Base-by-base conservation (phyloP, 192 early-diverging fungal species). In the Podila horticola region DNA sequence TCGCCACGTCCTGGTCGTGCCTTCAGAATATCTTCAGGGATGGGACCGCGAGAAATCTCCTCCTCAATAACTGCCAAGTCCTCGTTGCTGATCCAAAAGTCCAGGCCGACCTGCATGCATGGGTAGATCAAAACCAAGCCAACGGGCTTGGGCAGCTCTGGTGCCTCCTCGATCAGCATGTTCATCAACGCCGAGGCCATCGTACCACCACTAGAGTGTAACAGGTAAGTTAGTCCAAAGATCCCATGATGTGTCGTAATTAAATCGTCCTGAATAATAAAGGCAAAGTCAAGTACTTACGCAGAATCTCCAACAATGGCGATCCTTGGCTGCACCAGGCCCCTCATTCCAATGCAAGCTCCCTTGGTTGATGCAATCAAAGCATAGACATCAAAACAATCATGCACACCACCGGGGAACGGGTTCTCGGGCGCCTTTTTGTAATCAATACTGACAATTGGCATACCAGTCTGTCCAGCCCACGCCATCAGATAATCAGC, bases 391-490 rank as follows among this genome's bases (percentile, higher is more conserved):
- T 95, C 96, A 84, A 94, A 97, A 75, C 95, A 96, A 74, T 99
- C 95, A 64, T 97, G 91, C 26, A 97, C 75, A 0, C 92, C 94
- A 60, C 89, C 94, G 2, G 97, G 97, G 72, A 95, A 99, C n/a
- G 97, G 97, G 62, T 89, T 90, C 82, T 98, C 97, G 41, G 96
- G 97, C 9, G 96, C 95, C 82, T 99, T 99, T 62, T 93, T 95
- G 66, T 99, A 99, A 71, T 99, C 90, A 55, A 99, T 86, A 64
- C 90, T 91, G 33, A 96, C 74, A 13, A 99, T 90, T 3, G 95
- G 93, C 0, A 94, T 73, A 12, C 86, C 83, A 2, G 92, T 93
- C 41, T 85, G 83, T 26, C 86, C 84, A n/a, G 96, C 95, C 94
- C 94, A 97, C 3, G 82, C 83, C 31, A 93, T 89, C 49, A 96